Evolutionary conservation across 2,329 filamentous ascomycete species (phyloP).

Genomic region (Lachnellula cervina): DNA sequence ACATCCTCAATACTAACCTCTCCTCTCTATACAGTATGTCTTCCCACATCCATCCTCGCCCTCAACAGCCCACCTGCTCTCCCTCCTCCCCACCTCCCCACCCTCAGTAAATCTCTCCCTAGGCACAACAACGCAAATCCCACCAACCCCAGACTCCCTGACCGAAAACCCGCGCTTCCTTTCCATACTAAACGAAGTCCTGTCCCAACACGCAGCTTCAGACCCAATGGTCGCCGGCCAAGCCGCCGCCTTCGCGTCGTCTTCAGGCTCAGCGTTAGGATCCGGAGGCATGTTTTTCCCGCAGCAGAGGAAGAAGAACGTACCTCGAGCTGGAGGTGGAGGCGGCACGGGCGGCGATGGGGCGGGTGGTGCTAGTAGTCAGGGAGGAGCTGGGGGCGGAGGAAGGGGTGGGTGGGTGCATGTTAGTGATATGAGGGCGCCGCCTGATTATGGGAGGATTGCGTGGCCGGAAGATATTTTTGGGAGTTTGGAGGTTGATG

Average conservation of each 20-base stretch:
- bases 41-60: conserved; percentile 45
- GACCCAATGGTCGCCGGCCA: conserved; percentile 53
- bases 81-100: conserved; percentile 53
- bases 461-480: conserved; percentile 67
- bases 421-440: conserved; percentile 58
- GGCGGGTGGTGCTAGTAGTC: conserved; percentile 51
- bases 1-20: not conserved
- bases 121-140: conserved; percentile 53
- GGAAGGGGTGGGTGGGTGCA: conserved; percentile 61
- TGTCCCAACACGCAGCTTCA: conserved; percentile 49
- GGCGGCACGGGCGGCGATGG: conserved; percentile 42
- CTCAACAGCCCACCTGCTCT: conserved; percentile 48
- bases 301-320: conserved; percentile 31
- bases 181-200: conserved; percentile 53
- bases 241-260: conserved; percentile 55
- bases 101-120: conserved; percentile 52
- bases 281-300: conserved; percentile 48
- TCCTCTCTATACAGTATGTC: conserved; percentile 45
- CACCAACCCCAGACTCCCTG: conserved; percentile 57
- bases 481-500: conserved; percentile 61
- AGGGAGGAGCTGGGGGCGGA: conserved; percentile 56
- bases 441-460: conserved; percentile 62
- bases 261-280: conserved; percentile 49
- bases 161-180: conserved; percentile 55
- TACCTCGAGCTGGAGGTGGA: conserved; percentile 31